Evolutionary conservation across 208 protist genomes (phyloP), one percentile per base, ranked within the genome.

Genomic region (Histomonas meleagridis): DNA sequence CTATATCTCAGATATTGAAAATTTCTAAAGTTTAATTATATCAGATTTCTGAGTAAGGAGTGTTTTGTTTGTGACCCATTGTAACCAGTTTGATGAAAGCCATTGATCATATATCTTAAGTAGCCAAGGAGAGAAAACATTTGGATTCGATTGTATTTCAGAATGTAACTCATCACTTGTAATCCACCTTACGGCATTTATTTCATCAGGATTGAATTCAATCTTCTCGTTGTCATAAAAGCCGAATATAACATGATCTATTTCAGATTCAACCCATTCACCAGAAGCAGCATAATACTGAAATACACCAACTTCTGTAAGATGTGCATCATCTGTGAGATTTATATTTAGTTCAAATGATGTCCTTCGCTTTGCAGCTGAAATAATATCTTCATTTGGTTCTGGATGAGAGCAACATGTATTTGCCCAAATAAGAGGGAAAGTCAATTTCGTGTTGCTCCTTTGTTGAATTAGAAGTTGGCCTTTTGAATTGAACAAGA

Each of bases 361-460:
- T 38, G 38, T 46, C 38, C 76, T 51, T 32, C 76, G 43, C 26
- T 40, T 26, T 57, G 76, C 5, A 32, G 76, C 76, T 51, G 43
- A 16, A 48, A 86, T 32, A 35, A 86, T 28, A 38, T 86, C 28
- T 86, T 86, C 76, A 86, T 86, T 55, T 32, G 76, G 76, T 38
- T 86, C 46, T 57, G 76, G 76, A 86, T 86, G 76, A 38, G 76
- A 86, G 18, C 76, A 86, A n/a, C 76, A 86, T 26, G 76, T 86
- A 86, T 86, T 86, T 3, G 46, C 76, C 76, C 76, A 86, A 38
- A 86, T 86, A 0, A 55, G 26, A 5, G 76, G 76, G 28, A 86
- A 86, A 38, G 76, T 86, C 26, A 86, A 23, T 28, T 86, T 86
- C 32, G 51, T 43, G 9, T 12, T 18, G 18, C 40, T 51, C 3